Conservation (phyloP, 257 asterid genomes). For the Lycium barbarum region DNA sequence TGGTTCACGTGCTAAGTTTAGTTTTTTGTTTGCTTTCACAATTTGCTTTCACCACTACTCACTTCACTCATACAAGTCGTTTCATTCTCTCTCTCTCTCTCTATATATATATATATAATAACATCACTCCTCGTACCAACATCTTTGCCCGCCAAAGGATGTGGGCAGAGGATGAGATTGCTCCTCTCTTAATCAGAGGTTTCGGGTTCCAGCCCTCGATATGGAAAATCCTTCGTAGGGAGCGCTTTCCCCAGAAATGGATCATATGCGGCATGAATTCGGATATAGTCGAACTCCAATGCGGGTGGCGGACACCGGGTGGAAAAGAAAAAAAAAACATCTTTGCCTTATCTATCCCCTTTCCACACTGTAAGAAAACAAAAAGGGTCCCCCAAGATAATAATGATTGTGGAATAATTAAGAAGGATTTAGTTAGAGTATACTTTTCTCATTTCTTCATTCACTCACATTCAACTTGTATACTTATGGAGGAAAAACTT, state of each 20-base stretch:
- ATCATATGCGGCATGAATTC: too few relatives aligned
- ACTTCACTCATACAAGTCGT: too few relatives aligned
- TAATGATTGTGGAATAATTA: too few relatives aligned
- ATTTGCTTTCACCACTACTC: neutral
- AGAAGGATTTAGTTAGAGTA: neutral
- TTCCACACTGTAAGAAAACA: neutral
- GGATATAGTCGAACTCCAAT: too few relatives aligned
- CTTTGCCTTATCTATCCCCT: neutral
- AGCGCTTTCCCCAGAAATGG: too few relatives aligned
- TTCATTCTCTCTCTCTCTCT: too few relatives aligned
- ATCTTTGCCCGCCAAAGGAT: neutral
- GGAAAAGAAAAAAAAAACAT: neutral
- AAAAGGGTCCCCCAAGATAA: neutral
- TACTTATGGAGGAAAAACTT: neutral
- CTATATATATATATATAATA: slow-evolving; percentile 21
- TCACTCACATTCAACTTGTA: neutral
- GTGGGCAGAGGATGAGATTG: too few relatives aligned
- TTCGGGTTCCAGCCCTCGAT: too few relatives aligned
- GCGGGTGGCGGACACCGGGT: too few relatives aligned
- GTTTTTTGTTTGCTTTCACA: slow-evolving; percentile 36
- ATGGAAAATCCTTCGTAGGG: too few relatives aligned
- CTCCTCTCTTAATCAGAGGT: too few relatives aligned
- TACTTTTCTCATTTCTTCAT: neutral
- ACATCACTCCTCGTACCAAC: slow-evolving; percentile 19
- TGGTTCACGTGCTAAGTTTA: slow-evolving; percentile 67